These are phyloP conservation scores for Solanum megistacrolobum DNA, from an alignment of 257 asterid species.

Conservation along the genomic window DNA sequence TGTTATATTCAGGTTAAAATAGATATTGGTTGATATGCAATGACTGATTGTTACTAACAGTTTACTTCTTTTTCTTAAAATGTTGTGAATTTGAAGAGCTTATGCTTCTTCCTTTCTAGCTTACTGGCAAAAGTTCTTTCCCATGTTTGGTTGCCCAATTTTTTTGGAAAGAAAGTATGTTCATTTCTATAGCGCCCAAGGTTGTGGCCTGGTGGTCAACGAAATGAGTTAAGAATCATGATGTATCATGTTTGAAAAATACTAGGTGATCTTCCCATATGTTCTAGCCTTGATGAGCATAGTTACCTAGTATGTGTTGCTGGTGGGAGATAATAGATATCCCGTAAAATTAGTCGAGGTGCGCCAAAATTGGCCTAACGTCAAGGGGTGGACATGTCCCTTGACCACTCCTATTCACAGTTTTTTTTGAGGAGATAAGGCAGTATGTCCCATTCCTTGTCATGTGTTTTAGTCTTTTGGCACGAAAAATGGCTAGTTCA, in stretches of 20 bases:
- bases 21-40: background rate
- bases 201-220: background rate
- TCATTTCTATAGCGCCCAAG: background rate
- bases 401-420: background rate
- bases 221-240: background rate
- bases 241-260: background rate
- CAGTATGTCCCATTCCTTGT: background rate
- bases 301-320: background rate
- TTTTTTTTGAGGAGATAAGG: background rate
- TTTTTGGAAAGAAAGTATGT: background rate
- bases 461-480: background rate
- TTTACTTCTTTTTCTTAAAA: background rate
- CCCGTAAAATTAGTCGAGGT: fast-evolving
- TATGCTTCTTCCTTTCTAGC: background rate
- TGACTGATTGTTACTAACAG: background rate
- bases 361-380: background rate
- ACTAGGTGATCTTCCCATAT: background rate
- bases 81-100: background rate
- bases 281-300: background rate
- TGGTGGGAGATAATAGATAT: background rate
- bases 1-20: background rate
- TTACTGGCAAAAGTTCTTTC: background rate
- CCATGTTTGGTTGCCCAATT: background rate
- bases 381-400: background rate
- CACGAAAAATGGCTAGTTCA: background rate